Evolutionary conservation across 345 rosid genomes (phyloP).

Genomic region (Abelmoschus esculentus): DNA sequence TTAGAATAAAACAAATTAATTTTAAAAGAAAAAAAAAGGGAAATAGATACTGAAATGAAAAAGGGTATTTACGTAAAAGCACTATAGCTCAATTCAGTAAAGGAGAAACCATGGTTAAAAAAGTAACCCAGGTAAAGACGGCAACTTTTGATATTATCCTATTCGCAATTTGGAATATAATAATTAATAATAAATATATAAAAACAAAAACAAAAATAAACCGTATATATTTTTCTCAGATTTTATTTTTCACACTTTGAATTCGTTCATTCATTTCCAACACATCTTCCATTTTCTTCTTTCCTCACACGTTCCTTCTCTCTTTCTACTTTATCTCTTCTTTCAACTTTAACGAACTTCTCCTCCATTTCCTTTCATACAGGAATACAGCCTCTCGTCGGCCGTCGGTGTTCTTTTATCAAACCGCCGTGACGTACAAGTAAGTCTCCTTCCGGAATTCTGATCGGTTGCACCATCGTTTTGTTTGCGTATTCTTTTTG

Average conservation of each 20-base stretch:
- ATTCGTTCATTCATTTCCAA: background rate
- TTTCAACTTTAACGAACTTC: background rate
- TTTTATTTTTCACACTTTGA: background rate
- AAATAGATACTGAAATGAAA: background rate
- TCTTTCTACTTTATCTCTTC: slow-evolving; percentile 10
- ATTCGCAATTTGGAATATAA: background rate
- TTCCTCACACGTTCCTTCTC: slow-evolving; percentile 1
- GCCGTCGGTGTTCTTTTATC: background rate
- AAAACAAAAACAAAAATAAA: background rate
- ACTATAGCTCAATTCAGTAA: background rate
- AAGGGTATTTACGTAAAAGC: slow-evolving; percentile 4
- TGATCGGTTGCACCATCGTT: slow-evolving; percentile 1
- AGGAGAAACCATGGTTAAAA: slow-evolving; percentile 7
- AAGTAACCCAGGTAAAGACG: background rate
- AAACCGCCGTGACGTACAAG: slow-evolving; percentile 3
- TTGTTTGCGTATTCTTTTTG: background rate
- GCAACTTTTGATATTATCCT: slow-evolving; percentile 6
- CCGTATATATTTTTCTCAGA: background rate
- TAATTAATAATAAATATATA: background rate
- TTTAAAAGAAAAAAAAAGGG: too few species aligned
- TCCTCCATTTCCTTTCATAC: background rate
- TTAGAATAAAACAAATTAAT: too few species aligned
- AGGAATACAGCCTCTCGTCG: background rate
- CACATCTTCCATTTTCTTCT: slow-evolving; percentile 5
- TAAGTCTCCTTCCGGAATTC: background rate